These are phyloP conservation scores for Podospora sp. DNA, from an alignment of 495 filamentous ascomycete genomes.

Conservation along the genomic window DNA sequence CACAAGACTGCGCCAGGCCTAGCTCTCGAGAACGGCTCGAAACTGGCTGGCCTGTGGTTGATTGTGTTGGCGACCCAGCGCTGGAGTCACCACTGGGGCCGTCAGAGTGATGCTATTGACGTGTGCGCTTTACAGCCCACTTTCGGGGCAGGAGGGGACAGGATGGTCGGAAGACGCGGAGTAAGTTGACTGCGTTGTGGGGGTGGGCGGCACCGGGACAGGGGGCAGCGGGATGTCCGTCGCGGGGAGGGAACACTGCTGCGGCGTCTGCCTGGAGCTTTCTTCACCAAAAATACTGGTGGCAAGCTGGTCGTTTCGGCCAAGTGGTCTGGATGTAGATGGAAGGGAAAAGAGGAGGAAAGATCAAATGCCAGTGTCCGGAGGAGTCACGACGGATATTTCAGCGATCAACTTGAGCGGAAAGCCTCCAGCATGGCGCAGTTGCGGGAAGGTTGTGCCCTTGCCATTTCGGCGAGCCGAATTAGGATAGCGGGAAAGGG, in stretches of 20 bases:
- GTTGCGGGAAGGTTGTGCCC: constrained; percentile 25
- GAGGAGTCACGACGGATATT: constrained; percentile 57
- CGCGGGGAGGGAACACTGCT: constrained; percentile 1
- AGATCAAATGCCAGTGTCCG: constrained; percentile 33
- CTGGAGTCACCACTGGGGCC: not conserved
- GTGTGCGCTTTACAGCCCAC: constrained; percentile 4
- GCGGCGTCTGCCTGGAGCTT: constrained; percentile 4
- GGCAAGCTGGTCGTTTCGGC: not conserved
- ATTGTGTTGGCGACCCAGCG: constrained; percentile 12
- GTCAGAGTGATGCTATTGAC: not conserved
- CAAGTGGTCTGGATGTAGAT: constrained; percentile 15
- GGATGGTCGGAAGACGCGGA: constrained; percentile 2
- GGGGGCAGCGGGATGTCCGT: not conserved
- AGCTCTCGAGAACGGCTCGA: constrained; percentile 13
- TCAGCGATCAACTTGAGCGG: constrained; percentile 32
- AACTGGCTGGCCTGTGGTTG: constrained; percentile 5
- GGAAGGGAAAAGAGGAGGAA: constrained; percentile 36
- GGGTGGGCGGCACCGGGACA: not conserved
- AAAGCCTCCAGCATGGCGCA: constrained; percentile 40
- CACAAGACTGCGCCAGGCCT: constrained; percentile 16
- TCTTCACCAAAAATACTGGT: constrained; percentile 10
- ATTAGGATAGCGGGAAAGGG: constrained; percentile 29
- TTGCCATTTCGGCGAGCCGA: constrained; percentile 38
- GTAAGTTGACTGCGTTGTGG: not conserved
- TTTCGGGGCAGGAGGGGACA: constrained; percentile 8